Percentiles rank a stretch among this genome's conserved stretches.
phyloP scores from a whole-genome alignment of 2,329 filamentous ascomycete genomes.

The Chaetomium sp. region DNA sequence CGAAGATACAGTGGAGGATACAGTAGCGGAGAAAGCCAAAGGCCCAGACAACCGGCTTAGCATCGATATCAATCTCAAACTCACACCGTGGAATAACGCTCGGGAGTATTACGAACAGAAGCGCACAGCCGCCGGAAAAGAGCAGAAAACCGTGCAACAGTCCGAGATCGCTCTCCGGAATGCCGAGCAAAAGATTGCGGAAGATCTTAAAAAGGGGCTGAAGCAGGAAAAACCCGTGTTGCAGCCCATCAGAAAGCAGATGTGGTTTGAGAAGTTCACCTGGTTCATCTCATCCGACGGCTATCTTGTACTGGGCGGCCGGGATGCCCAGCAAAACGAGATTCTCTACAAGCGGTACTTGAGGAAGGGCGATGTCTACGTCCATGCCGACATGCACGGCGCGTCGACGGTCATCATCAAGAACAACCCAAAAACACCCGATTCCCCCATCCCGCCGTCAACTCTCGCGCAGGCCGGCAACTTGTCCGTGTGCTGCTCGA shows the following conservation, averaged over 20 bases:
- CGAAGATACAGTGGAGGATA: slow-evolving; percentile 41
- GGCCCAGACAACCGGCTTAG: slow-evolving; percentile 50
- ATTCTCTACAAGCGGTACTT: slow-evolving; percentile 83
- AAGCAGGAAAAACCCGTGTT: slow-evolving; percentile 89
- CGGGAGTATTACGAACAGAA: slow-evolving; percentile 88
- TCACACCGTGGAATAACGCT: slow-evolving; percentile 85
- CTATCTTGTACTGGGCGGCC: slow-evolving; percentile 83
- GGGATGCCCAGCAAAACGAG: slow-evolving; percentile 84
- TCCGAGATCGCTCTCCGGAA: slow-evolving; percentile 79
- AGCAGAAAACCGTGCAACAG: slow-evolving; percentile 77
- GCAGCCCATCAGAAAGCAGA: slow-evolving; percentile 70
- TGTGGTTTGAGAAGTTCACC: slow-evolving; percentile 97
- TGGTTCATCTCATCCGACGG: slow-evolving; percentile 96
- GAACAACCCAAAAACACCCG: slow-evolving; percentile 69
- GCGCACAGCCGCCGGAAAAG: slow-evolving; percentile 75
- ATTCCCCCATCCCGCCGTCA: slow-evolving; percentile 84
- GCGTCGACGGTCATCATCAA: slow-evolving; percentile 85
- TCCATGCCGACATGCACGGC: slow-evolving; percentile 82
- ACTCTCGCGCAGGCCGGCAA: slow-evolving; percentile 87
- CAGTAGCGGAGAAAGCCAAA: slow-evolving; percentile 33
- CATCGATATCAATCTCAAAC: slow-evolving; percentile 76
- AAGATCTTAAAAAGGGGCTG: slow-evolving; percentile 77
- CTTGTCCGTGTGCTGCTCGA: slow-evolving; percentile 67
- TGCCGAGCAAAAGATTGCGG: slow-evolving; percentile 79
- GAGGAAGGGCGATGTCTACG: slow-evolving; percentile 83